Evolutionary conservation across 345 rosid species (phyloP).

Genomic region (Syzygium grande): DNA sequence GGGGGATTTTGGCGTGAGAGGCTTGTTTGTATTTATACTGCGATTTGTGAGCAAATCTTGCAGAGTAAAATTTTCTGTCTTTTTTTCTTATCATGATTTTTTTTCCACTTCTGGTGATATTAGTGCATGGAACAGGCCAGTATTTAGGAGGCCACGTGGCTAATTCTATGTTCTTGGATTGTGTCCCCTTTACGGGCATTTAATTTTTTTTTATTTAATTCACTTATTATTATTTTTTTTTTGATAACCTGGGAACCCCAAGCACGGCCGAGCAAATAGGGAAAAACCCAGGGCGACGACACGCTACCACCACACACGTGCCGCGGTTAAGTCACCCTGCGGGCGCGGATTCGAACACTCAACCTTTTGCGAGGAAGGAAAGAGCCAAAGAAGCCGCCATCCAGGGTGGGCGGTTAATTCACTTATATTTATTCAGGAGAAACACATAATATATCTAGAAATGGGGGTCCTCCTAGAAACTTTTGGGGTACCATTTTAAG

Average conservation of each 20-base stretch:
- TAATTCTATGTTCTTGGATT: not conserved
- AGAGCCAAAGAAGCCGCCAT: no score
- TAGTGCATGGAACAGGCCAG: not conserved
- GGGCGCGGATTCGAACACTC: no score
- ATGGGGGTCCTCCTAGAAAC: not conserved
- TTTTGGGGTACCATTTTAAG: not conserved
- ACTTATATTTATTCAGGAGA: not conserved
- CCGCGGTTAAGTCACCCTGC: no score
- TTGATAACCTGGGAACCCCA: no score
- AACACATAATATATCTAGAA: not conserved
- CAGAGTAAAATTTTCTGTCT: not conserved
- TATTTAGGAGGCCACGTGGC: slow-evolving; percentile 2
- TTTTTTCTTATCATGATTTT: not conserved
- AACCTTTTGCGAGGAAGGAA: no score
- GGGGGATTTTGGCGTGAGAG: not conserved
- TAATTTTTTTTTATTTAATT: not conserved
- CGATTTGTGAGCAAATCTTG: not conserved
- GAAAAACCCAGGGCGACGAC: no score
- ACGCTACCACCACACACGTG: no score
- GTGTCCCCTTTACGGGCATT: not conserved
- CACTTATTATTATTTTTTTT: no score
- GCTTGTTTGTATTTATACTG: not conserved
- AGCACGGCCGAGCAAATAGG: no score
- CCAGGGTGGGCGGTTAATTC: no score
- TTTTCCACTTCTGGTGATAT: not conserved